These are phyloP conservation scores for Pythium dissimile DNA, from an alignment of 352 stramenopile species.

Conservation along the genomic window DNA sequence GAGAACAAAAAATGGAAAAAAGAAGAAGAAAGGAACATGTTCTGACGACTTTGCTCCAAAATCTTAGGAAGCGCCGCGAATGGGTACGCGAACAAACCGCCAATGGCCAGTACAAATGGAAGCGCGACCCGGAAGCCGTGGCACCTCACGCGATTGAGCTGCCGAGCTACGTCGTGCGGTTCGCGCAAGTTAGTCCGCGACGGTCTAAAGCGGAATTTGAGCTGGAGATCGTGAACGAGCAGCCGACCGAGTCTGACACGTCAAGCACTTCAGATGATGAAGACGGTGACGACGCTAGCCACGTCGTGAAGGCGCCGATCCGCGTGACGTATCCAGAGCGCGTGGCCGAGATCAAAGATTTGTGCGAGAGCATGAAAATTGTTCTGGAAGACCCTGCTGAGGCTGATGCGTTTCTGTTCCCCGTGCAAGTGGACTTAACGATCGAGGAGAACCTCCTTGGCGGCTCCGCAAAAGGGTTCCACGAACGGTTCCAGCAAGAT, in stretches of 20 bases:
- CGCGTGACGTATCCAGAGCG: slow-evolving; percentile 11
- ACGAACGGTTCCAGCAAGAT: slow-evolving; percentile 14
- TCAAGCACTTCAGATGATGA: slow-evolving; percentile 5
- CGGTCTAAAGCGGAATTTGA: neutral
- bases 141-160: neutral
- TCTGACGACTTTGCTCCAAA: neutral
- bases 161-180: slow-evolving; percentile 15
- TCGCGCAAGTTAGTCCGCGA: neutral
- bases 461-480: slow-evolving; percentile 26
- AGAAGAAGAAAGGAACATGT: no score
- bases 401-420: slow-evolving; percentile 5
- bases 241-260: slow-evolving; percentile 2
- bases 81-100: slow-evolving; percentile 13
- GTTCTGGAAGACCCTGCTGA: slow-evolving; percentile 17
- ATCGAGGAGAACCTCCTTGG: slow-evolving; percentile 28
- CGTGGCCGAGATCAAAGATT: slow-evolving; percentile 7
- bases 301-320: slow-evolving; percentile 11
- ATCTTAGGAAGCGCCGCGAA: slow-evolving; percentile 12
- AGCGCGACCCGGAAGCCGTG: neutral
- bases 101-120: slow-evolving; percentile 8
- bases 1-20: no score
- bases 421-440: slow-evolving; percentile 31
- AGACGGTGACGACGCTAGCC: neutral
- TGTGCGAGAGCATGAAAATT: neutral
- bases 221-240: neutral